Conservation (phyloP, 2,329 filamentous ascomycete species). For the Xylariomycetidae sp. region DNA sequence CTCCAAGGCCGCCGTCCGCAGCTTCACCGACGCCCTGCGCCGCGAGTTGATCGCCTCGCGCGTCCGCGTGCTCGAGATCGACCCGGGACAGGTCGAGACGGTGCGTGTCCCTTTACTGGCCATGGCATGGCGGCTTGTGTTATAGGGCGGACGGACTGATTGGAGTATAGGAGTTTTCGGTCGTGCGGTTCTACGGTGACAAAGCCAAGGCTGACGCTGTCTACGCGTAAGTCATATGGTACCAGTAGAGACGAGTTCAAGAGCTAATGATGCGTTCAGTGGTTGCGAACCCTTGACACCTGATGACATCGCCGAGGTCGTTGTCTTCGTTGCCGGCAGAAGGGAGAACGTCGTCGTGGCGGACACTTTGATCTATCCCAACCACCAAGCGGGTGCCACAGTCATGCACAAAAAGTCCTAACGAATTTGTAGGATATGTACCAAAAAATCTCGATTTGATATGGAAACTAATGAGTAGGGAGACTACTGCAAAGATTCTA, state of each 20-base stretch:
- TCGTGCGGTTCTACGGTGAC: constrained; percentile 71
- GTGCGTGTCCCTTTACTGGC: constrained; percentile 11
- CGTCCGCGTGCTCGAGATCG: constrained; percentile 67
- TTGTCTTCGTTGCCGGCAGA: constrained; percentile 70
- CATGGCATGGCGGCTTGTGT: no score
- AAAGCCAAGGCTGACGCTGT: constrained; percentile 73
- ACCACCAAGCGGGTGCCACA: constrained; percentile 54
- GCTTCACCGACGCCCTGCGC: constrained; percentile 65
- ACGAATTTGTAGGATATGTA: no score
- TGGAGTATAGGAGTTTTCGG: constrained; percentile 54
- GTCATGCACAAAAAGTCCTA: constrained; percentile 24
- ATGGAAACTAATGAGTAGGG: no score
- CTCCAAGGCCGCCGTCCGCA: constrained; percentile 68
- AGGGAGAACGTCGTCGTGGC: constrained; percentile 77
- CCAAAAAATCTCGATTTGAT: no score
- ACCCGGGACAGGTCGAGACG: constrained; percentile 75
- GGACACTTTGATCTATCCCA: constrained; percentile 69
- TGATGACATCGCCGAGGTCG: constrained; percentile 71
- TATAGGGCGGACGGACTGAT: constrained; percentile 5
- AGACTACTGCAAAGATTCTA: not conserved
- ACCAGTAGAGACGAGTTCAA: not conserved
- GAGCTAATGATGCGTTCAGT: constrained; percentile 17
- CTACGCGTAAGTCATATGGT: constrained; percentile 41
- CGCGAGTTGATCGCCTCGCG: constrained; percentile 64
- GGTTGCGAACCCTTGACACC: constrained; percentile 61